These are phyloP conservation scores for Geranium incanum DNA, from an alignment of 441 rosid species.

Conservation along the genomic window DNA sequence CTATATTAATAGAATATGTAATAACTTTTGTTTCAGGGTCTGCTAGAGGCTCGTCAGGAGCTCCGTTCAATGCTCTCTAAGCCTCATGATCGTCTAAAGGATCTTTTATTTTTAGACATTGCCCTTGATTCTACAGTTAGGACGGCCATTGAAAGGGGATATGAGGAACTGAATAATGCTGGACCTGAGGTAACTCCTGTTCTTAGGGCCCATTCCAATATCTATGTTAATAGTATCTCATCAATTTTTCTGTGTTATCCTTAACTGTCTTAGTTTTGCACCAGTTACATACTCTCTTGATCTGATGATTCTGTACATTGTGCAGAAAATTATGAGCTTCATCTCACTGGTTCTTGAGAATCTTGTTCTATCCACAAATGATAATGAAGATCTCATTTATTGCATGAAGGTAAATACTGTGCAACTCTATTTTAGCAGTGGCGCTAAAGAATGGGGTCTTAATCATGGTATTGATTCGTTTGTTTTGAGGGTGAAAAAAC, in stretches of 20 bases:
- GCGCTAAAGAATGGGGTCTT: not conserved
- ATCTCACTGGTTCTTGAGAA: conserved; percentile 84
- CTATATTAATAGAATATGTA: conserved; percentile 7
- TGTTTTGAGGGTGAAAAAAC: conserved; percentile 14
- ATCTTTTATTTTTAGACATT: conserved; percentile 80
- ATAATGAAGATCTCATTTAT: conserved; percentile 86
- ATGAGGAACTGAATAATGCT: conserved; percentile 67
- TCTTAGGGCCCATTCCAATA: conserved; percentile 2
- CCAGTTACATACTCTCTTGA: conserved; percentile 20
- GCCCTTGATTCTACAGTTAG: conserved; percentile 94
- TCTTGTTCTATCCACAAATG: conserved; percentile 83
- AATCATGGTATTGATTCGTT: conserved; percentile 3
- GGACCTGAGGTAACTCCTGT: conserved; percentile 65
- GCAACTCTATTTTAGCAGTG: not conserved
- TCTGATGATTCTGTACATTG: conserved; percentile 17
- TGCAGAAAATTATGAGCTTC: conserved; percentile 85
- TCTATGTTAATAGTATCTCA: conserved; percentile 5
- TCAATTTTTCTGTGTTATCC: conserved; percentile 12
- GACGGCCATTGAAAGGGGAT: conserved; percentile 93
- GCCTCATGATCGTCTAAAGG: conserved; percentile 76
- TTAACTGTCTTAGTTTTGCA: conserved; percentile 3
- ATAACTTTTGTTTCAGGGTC: conserved; percentile 48
- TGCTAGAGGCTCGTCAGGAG: conserved; percentile 97
- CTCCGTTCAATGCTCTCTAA: conserved; percentile 64
- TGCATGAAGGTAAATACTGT: conserved; percentile 68